Conservation (phyloP, 1,284 basidiomycete genomes). For the Pulveroboletus sp. region DNA sequence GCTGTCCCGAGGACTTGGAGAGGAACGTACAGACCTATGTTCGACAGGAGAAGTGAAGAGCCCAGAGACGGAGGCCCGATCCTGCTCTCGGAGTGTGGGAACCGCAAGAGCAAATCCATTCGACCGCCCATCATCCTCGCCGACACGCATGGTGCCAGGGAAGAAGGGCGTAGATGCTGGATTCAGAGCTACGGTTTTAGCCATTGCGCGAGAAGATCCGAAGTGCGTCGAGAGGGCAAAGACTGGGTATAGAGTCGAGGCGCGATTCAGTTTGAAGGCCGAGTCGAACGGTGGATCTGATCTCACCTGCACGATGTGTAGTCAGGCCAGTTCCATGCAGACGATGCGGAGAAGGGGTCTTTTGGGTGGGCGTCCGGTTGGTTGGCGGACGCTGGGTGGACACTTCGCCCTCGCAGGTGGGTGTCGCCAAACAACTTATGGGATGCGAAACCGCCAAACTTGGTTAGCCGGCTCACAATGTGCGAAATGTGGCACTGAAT, state of each 20-base stretch:
- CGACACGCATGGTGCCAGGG: conserved; percentile 60
- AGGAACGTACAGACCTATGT: conserved; percentile 65
- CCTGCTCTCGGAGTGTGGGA: conserved; percentile 54
- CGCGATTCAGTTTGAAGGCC: conserved; percentile 5
- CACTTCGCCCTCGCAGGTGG: conserved; percentile 14
- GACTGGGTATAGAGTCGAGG: conserved; percentile 12
- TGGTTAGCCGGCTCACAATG: conserved; percentile 29
- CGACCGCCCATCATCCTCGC: conserved; percentile 50
- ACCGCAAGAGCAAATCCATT: conserved; percentile 47
- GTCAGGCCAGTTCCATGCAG: conserved; percentile 34
- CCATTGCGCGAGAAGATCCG: conserved; percentile 49
- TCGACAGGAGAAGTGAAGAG: conserved; percentile 63
- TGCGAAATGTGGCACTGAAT: conserved; percentile 33
- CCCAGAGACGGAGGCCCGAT: conserved; percentile 54
- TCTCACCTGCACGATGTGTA: conserved; percentile 28
- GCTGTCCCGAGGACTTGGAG: conserved; percentile 59
- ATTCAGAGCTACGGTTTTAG: conserved; percentile 72
- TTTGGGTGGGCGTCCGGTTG: background rate
- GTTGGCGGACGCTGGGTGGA: conserved; percentile 1
- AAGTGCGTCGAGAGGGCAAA: conserved; percentile 11
- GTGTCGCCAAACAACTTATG: conserved; percentile 22
- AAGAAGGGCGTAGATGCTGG: conserved; percentile 82
- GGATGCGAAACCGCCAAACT: conserved; percentile 20
- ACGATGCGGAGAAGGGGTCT: background rate
- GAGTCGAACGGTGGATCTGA: background rate